Evolutionary conservation across 306 rosid genomes (phyloP).

Genomic region (Spatholobus suberectus): DNA sequence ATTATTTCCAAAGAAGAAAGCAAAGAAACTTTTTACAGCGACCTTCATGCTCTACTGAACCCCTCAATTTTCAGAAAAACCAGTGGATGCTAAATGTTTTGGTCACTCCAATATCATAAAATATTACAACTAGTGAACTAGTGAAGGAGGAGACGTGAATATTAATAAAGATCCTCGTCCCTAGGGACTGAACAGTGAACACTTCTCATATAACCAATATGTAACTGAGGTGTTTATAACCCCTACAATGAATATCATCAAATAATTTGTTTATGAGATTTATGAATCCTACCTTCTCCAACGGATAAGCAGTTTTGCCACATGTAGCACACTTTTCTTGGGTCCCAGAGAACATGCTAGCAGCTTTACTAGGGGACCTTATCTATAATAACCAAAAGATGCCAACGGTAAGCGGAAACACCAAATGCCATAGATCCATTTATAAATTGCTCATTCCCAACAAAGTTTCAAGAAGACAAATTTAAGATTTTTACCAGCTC

Average conservation of each 20-base stretch:
- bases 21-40: background rate
- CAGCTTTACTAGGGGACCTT: conserved; percentile 88
- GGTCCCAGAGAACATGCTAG: conserved; percentile 88
- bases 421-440: background rate
- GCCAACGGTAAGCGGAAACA: conserved; percentile 34
- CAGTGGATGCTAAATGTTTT: background rate
- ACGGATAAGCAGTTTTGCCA: conserved; percentile 82
- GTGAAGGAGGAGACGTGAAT: background rate
- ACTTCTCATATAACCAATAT: background rate
- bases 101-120: background rate
- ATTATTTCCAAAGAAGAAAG: background rate
- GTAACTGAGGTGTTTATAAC: background rate
- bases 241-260: background rate
- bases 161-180: background rate
- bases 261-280: background rate
- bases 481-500: conserved; percentile 66
- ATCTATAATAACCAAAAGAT: conserved; percentile 60
- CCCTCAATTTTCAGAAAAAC: too few species aligned
- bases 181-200: background rate
- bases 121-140: background rate
- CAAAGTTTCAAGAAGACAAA: conserved; percentile 18
- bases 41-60: too few species aligned
- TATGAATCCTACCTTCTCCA: conserved; percentile 69
- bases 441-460: conserved; percentile 8
- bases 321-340: conserved; percentile 87